Base-by-base conservation (phyloP, 768 basidiomycete genomes). In the Suillus decipiens region DNA sequence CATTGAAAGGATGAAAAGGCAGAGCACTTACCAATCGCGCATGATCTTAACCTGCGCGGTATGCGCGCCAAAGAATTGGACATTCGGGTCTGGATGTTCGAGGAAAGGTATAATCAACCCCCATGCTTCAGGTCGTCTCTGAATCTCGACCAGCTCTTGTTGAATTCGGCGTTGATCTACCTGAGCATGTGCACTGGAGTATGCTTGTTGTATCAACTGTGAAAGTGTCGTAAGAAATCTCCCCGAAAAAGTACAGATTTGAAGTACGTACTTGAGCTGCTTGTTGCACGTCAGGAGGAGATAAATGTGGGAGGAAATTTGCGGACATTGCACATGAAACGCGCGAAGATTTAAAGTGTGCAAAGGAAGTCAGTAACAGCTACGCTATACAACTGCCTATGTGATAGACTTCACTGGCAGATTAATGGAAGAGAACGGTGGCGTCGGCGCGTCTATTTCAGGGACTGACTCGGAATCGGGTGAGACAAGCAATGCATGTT, bases 31-130 rank as follows among this genome's bases (percentile, higher is more conserved):
- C 95, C 95, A 96, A 73, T 96, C 95, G 66, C 95, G 80, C 15
- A 90, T 87, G 66, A 96, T 93, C 83, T 98, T 98, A 65, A 96
- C 92, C 71, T 96, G 93, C 2, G 90, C 86, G 0, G 93, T 97
- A 69, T 97, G 95, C 5, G 95, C 95, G 2, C 95, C 94, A 70
- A 94, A 96, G 82, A 96, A 98, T 73, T 95, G 91, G 11, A 96
- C 92, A 70, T 93, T 93, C 59, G 82, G 82, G 74, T 96, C 90
- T 34, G 80, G 76, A 69, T 89, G 81, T 15, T 87, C 81, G 31
- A 95, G 76, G 66, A 95, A 82, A 0, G 93, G 92, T 41, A 91
- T 81, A 22, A 94, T 86, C 54, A 95, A 78, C 10, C 91, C 92
- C 93, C 92, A 95, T 3, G 91, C 91, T 68, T 91, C 90, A 61